Evolutionary conservation across 345 rosid species (phyloP).

Genomic region (rapeseed (Brassica napus)): DNA sequence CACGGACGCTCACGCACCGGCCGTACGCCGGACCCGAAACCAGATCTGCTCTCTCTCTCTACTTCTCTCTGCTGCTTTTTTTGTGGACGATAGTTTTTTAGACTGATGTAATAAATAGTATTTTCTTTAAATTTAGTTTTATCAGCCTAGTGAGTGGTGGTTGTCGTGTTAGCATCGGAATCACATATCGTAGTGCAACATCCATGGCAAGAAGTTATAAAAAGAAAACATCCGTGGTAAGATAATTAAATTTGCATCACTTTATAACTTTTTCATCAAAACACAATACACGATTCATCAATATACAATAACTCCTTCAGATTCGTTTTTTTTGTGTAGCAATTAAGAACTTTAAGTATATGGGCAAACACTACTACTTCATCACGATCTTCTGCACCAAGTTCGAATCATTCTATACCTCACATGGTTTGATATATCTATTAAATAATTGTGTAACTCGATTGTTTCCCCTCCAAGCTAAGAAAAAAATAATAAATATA

Average conservation of each 20-base stretch:
- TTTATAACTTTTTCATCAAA: not conserved
- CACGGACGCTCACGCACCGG: no score
- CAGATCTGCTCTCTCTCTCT: no score
- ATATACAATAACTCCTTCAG: not conserved
- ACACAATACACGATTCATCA: not conserved
- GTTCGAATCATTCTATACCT: constrained; percentile 9
- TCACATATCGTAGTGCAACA: not conserved
- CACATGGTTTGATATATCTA: constrained; percentile 25
- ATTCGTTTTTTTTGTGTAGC: not conserved
- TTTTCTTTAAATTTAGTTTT: not conserved
- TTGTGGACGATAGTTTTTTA: not conserved
- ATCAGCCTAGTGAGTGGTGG: not conserved
- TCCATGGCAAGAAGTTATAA: not conserved
- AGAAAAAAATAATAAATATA: constrained; percentile 3
- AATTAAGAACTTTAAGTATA: not conserved
- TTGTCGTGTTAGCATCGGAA: not conserved
- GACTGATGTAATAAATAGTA: not conserved
- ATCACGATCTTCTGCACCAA: constrained; percentile 8
- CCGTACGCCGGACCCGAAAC: no score
- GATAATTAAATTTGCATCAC: not conserved
- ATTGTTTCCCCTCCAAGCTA: constrained; percentile 28
- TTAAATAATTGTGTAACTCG: constrained; percentile 16
- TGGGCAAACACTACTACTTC: not conserved
- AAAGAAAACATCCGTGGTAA: not conserved
- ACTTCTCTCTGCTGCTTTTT: no score